A percentile compares a stretch with the other conserved stretches of the same genome.
phyloP scores from a whole-genome alignment of 441 rosid species.

The Caryocar brasiliense region DNA sequence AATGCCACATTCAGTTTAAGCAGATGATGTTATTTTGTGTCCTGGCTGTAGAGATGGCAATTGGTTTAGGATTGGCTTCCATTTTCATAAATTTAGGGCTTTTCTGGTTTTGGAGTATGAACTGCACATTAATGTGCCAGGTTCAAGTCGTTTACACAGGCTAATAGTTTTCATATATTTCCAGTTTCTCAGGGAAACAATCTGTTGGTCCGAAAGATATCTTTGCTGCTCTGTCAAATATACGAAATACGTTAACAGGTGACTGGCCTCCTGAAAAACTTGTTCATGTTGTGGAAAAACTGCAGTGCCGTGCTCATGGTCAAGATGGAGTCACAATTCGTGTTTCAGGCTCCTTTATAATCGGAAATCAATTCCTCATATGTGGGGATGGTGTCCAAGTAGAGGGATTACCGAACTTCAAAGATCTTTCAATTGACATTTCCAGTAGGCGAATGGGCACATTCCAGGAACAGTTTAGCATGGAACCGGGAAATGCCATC shows the following conservation, averaged over 20 bases:
- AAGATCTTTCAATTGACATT: constrained; percentile 74
- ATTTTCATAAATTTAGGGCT: too few species aligned
- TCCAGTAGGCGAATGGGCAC: constrained; percentile 70
- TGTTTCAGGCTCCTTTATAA: constrained; percentile 67
- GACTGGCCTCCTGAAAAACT: constrained; percentile 80
- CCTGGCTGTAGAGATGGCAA: too few species aligned
- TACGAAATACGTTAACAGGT: constrained; percentile 72
- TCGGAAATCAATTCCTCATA: constrained; percentile 81
- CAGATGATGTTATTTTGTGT: too few species aligned
- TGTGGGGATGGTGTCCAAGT: constrained; percentile 91
- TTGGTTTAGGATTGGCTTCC: too few species aligned
- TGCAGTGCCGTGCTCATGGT: constrained; percentile 62
- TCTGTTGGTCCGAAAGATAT: constrained; percentile 50
- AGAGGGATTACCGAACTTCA: constrained; percentile 78
- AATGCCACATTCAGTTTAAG: too few species aligned
- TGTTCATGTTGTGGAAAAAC: constrained; percentile 82
- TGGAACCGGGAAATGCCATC: constrained; percentile 50
- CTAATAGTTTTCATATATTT: constrained; percentile 7
- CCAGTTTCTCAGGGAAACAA: constrained; percentile 51
- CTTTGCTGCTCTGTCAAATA: constrained; percentile 40
- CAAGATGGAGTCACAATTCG: constrained; percentile 72
- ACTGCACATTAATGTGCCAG: too few species aligned
- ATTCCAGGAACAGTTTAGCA: constrained; percentile 72
- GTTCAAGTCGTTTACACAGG: not conserved
- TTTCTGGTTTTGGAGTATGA: too few species aligned